phyloP scores from a whole-genome alignment of 2,329 filamentous ascomycete species.

The Exophiala aquamarina region DNA sequence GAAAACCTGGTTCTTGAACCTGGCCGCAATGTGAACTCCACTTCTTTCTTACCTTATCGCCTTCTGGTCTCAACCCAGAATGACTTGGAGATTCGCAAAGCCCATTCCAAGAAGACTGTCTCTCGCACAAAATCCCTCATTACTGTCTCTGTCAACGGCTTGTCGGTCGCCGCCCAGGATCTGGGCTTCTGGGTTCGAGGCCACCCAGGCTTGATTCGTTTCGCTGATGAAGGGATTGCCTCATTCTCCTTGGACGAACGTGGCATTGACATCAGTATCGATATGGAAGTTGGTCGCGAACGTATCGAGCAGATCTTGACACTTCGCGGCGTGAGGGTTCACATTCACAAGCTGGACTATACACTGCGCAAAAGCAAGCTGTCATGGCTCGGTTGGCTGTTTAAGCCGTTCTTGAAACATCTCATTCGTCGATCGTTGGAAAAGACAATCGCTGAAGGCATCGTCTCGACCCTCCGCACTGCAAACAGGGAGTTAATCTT shows the following conservation, averaged over 20 bases:
- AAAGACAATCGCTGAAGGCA: conserved; percentile 69
- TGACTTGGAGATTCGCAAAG: conserved; percentile 81
- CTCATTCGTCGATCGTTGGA: conserved; percentile 79
- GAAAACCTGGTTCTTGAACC: conserved; percentile 92
- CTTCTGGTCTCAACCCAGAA: conserved; percentile 81
- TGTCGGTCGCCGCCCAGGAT: conserved; percentile 82
- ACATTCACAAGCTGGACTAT: conserved; percentile 85
- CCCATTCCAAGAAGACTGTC: conserved; percentile 64
- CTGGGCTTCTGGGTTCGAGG: conserved; percentile 86
- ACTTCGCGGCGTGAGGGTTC: conserved; percentile 72
- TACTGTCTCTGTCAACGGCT: conserved; percentile 75
- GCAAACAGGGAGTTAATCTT: conserved; percentile 85
- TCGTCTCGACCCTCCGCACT: conserved; percentile 67
- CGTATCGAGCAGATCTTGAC: conserved; percentile 77
- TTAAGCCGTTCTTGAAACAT: conserved; percentile 81
- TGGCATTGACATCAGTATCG: conserved; percentile 81
- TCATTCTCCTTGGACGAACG: conserved; percentile 82
- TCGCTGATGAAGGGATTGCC: conserved; percentile 81
- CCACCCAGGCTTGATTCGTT: conserved; percentile 70
- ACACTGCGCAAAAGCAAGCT: conserved; percentile 72
- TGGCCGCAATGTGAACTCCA: conserved; percentile 76
- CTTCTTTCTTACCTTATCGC: conserved; percentile 84
- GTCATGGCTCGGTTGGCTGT: conserved; percentile 73
- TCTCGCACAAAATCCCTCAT: conserved; percentile 70
- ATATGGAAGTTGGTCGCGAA: conserved; percentile 79